Evolutionary conservation across 345 rosid genomes (phyloP), one percentile per base, ranked within the genome.

Genomic region (Brassica juncea): DNA sequence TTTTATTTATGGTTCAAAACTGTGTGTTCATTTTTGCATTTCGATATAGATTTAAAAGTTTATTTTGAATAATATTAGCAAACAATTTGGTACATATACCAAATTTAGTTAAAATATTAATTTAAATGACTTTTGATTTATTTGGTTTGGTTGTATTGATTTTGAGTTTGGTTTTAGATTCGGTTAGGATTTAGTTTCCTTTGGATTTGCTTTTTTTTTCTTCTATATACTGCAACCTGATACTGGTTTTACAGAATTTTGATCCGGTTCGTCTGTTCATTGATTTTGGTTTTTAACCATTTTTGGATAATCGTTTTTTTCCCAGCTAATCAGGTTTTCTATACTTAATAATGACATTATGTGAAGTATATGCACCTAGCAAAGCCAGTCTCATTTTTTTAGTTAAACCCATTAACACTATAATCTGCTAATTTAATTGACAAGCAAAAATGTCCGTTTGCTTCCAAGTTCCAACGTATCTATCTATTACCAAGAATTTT

Each of bases 381-480:
- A 35, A 35, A 63, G 8, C 27, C 47, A 32, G 14, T 57, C 66
- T 25, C 72, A 4, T 10, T 16, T 19, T 49, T 31, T 32, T 49
- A 0, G 5, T 65, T 31, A 7, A 34, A 8, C 15, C 14, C 16
- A 52, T 52, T 9, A 10, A 35, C 15, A 6, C 0, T 37, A 19
- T 12, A 27, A 16, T 59, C 67, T 12, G 49, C 9, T 68, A 31
- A 19, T 6, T 21, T 44, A 9, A 44, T 42, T 47, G 55, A 49
- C 55, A 77, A 77, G 59, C 31, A 63, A 77, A 63, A 70, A 54
- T 15, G 66, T 64, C 66, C 57, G 10, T 71, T 66, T 59, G 68
- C 49, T 58, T 72, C 14, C 73, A 71, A 64, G 49, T 72, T 66
- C 82, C 77, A 78, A 72, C 39, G 68, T 72, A 58, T 66, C 67